Percentiles rank a stretch among this genome's conserved stretches.
Evolutionary conservation across 495 filamentous ascomycete genomes (phyloP).

Genomic region (Gamarada debralockiae): DNA sequence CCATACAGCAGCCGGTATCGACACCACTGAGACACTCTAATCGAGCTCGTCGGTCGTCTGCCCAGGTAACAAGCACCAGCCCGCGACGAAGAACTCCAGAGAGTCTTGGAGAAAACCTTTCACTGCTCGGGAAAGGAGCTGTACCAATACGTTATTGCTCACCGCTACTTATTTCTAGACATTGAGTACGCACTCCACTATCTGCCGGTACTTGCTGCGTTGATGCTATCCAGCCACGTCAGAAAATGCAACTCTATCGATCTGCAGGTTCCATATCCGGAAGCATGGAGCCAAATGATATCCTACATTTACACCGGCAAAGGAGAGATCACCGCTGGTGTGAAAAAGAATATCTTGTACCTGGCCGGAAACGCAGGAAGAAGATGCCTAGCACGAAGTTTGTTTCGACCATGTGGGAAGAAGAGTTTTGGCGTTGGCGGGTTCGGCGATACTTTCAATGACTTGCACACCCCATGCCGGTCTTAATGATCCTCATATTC

Average conservation of each 20-base stretch:
- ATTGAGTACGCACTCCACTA: conserved; percentile 42
- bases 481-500: too few species aligned
- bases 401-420: too few species aligned
- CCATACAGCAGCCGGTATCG: background rate
- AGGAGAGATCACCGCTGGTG: conserved; percentile 33
- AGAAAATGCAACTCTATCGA: conserved; percentile 47
- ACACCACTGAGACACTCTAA: conserved; percentile 10
- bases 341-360: background rate
- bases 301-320: conserved; percentile 48
- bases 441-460: too few species aligned
- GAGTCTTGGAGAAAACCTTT: background rate
- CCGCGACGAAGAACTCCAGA: background rate
- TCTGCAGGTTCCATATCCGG: conserved; percentile 50
- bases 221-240: conserved; percentile 48
- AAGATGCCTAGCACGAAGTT: background rate
- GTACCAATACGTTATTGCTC: conserved; percentile 41
- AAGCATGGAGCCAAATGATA: conserved; percentile 47
- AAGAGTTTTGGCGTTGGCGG: too few species aligned
- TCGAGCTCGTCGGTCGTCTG: conserved; percentile 9
- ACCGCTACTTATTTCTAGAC: conserved; percentile 29
- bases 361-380: background rate
- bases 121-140: conserved; percentile 12
- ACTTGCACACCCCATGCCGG: too few species aligned
- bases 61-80: background rate
- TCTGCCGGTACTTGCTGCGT: conserved; percentile 45